phyloP scores from a whole-genome alignment of 2,329 filamentous ascomycete species.

The Lachnellula hyalina region DNA sequence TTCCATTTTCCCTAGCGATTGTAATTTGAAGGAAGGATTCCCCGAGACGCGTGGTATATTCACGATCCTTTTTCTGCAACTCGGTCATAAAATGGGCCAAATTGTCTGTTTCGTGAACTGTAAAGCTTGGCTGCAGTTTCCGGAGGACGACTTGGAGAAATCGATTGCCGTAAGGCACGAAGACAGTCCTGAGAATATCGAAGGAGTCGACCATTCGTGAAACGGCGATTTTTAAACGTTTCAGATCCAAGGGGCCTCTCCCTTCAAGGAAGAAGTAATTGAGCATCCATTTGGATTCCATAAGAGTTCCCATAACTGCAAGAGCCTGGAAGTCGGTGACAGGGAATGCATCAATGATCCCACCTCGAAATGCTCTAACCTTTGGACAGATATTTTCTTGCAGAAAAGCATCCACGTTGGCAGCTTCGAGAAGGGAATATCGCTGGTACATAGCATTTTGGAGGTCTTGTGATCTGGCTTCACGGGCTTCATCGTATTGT shows the following conservation, averaged over 20 bases:
- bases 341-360: slow-evolving; percentile 11
- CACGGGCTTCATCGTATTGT: background rate
- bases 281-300: slow-evolving; percentile 14
- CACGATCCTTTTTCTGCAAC: background rate
- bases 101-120: slow-evolving; percentile 4
- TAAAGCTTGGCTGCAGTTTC: slow-evolving; percentile 4
- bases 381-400: slow-evolving; percentile 13
- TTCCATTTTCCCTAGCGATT: background rate
- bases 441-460: slow-evolving; percentile 9
- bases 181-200: slow-evolving; percentile 9
- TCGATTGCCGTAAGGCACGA: background rate
- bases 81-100: background rate
- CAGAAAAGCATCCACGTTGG: slow-evolving; percentile 23
- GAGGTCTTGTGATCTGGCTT: slow-evolving; percentile 2
- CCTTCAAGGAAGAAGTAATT: slow-evolving; percentile 15
- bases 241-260: slow-evolving; percentile 3
- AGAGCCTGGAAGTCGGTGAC: slow-evolving; percentile 10
- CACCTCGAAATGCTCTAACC: slow-evolving; percentile 5
- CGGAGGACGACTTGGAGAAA: slow-evolving; percentile 9
- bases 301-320: slow-evolving; percentile 5
- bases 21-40: background rate
- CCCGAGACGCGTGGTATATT: background rate
- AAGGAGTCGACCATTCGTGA: slow-evolving; percentile 1
- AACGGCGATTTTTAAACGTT: background rate
- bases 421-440: slow-evolving; percentile 8